Evolutionary conservation across 371 early-diverging fungal genomes (phyloP).

Genomic region (Mortierella sp.): DNA sequence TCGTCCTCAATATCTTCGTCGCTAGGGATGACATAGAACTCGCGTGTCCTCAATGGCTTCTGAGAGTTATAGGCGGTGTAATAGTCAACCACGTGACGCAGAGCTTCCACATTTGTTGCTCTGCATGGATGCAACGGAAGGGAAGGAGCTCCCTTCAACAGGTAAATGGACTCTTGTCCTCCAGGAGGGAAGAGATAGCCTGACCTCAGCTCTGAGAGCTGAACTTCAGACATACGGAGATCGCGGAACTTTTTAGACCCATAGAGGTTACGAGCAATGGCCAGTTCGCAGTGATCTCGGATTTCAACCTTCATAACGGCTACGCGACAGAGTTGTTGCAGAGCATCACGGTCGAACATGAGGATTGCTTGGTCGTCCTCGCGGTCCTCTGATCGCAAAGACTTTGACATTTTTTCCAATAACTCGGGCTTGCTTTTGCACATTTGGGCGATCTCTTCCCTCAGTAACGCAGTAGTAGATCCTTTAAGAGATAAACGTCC

Average conservation of each 20-base stretch:
- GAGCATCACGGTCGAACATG: slow-evolving; percentile 48
- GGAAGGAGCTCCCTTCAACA: slow-evolving; percentile 54
- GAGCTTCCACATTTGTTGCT: slow-evolving; percentile 53
- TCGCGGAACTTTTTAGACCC: slow-evolving; percentile 56
- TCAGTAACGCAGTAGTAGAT: slow-evolving; percentile 37
- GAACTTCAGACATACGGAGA: slow-evolving; percentile 52
- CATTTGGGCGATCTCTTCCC: slow-evolving; percentile 52
- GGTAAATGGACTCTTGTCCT: slow-evolving; percentile 55
- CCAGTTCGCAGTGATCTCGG: slow-evolving; percentile 53
- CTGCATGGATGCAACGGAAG: slow-evolving; percentile 52
- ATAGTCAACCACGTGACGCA: slow-evolving; percentile 53
- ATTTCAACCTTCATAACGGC: slow-evolving; percentile 48
- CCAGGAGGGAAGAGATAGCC: slow-evolving; percentile 55
- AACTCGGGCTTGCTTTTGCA: slow-evolving; percentile 51
- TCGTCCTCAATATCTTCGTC: slow-evolving; percentile 34
- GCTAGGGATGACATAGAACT: slow-evolving; percentile 42
- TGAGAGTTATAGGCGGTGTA: slow-evolving; percentile 54
- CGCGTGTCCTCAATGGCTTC: slow-evolving; percentile 49
- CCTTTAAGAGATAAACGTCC: slow-evolving; percentile 39
- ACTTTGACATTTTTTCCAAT: slow-evolving; percentile 46
- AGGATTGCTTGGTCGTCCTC: slow-evolving; percentile 55
- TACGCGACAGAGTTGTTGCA: slow-evolving; percentile 49
- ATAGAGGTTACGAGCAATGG: slow-evolving; percentile 52
- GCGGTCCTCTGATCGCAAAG: slow-evolving; percentile 46
- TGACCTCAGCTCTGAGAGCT: slow-evolving; percentile 35